These are phyloP conservation scores for Hymenoscyphus albidus DNA, from an alignment of 2,329 filamentous ascomycete species.

Conservation along the genomic window DNA sequence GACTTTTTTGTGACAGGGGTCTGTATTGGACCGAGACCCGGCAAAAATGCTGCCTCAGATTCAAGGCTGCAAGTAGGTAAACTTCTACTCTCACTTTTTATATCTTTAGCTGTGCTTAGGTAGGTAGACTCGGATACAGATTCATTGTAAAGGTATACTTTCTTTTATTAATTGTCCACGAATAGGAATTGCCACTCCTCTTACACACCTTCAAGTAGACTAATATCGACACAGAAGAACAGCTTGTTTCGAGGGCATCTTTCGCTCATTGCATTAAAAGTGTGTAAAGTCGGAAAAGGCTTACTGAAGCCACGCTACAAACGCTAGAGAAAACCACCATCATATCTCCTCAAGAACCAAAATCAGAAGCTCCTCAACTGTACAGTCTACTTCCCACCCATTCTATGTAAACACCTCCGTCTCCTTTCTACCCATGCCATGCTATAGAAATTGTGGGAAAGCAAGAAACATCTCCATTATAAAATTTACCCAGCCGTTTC, in stretches of 20 bases:
- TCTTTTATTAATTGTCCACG: no score
- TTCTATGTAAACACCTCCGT: conserved; percentile 11
- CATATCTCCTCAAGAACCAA: conserved; percentile 6
- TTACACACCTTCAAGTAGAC: not conserved
- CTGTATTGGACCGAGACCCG: conserved; percentile 10
- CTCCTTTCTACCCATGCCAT: conserved; percentile 15
- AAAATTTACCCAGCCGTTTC: conserved; percentile 11
- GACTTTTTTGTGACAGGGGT: conserved; percentile 19
- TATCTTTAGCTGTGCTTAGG: no score
- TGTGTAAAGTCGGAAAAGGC: conserved; percentile 1
- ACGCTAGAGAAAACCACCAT: not conserved
- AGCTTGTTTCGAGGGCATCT: not conserved
- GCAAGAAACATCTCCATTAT: not conserved
- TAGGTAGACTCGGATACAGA: no score
- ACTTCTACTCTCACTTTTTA: no score
- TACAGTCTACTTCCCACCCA: conserved; percentile 27
- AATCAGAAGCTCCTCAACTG: conserved; percentile 13
- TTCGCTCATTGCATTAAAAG: conserved; percentile 9
- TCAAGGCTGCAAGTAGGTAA: not conserved
- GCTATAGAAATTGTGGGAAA: not conserved
- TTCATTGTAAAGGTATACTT: no score
- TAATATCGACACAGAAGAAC: not conserved
- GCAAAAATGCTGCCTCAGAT: conserved; percentile 11
- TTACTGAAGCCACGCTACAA: conserved; percentile 3
- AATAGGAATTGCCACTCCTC: not conserved